A percentile compares a stretch with the other conserved stretches of the same genome.
phyloP scores from a whole-genome alignment of 768 basidiomycete genomes.

The Lactifluus subvellereus region DNA sequence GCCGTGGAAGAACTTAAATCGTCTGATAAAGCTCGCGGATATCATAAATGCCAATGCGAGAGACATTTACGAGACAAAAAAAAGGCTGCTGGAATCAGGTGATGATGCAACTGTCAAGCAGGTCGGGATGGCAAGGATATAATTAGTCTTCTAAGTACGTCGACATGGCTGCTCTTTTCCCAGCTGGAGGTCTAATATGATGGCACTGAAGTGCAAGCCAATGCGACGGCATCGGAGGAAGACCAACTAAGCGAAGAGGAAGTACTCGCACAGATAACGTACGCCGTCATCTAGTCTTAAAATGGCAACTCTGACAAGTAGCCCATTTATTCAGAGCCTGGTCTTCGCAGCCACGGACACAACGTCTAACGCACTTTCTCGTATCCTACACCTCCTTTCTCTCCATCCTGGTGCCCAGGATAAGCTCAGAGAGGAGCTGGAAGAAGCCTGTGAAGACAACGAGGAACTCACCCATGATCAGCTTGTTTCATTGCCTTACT shows the following conservation, averaged over 20 bases:
- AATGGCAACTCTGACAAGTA: not conserved
- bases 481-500: constrained; percentile 25
- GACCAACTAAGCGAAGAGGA: constrained; percentile 35
- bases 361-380: constrained; percentile 9
- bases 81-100: constrained; percentile 31
- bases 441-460: constrained; percentile 16
- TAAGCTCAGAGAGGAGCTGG: too few relatives aligned
- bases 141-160: constrained; percentile 41
- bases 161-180: not conserved
- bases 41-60: too few relatives aligned
- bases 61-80: constrained; percentile 32
- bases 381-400: constrained; percentile 26
- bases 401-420: constrained; percentile 26
- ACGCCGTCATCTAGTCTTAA: not conserved
- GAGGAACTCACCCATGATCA: constrained; percentile 31
- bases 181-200: not conserved
- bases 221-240: constrained; percentile 32
- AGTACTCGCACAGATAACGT: constrained; percentile 31
- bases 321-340: constrained; percentile 21
- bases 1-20: too few relatives aligned
- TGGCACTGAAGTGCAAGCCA: constrained; percentile 34
- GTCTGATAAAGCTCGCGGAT: too few relatives aligned
- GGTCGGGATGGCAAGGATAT: constrained; percentile 41
- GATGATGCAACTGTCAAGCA: constrained; percentile 33
- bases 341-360: constrained; percentile 30